Base-by-base conservation (phyloP, 2,329 filamentous ascomycete species). In the Botrytis galanthina region DNA sequence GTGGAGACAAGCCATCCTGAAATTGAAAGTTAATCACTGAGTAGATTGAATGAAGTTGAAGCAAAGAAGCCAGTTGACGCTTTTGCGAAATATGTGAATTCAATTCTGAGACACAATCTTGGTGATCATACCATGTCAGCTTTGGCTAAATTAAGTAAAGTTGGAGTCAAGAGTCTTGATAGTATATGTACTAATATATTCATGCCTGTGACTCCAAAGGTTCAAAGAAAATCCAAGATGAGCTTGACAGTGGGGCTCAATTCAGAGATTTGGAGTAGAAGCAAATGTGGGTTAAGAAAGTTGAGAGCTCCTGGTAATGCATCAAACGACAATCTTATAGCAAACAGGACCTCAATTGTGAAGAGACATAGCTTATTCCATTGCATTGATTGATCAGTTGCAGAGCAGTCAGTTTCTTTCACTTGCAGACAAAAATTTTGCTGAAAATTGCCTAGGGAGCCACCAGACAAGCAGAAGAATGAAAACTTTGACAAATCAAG, bases 401-500 rank as follows among this genome's bases (percentile, higher is more conserved):
- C 14, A 54, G 6, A 29, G 0, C n/a, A 54, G 6, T 4, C 0
- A 51, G 6, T 51, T 2, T n/a, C 4, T 51, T 51, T 29, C n/a
- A 54, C 14, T 54, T 29, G 14, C 3, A 54, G 14, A 18, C 12
- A 54, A 54, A 54, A 14, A 4, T 8, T 29, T 54, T 29, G 12
- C 51, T 18, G n/a, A 54, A 3, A 29, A 16, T 54, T 54, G 14
- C 14, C 7, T 1, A 29, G 14, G 14, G 14, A 54, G 29, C 12
- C 29, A 51, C 9, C 22, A 51, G 26, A 0, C 26, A 51, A 51
- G 16, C 48, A 51, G 6, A 51, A n/a, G 10, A 51, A 51, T 51
- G 1, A n/a, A n/a, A 26, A n/a, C 1, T 3, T 14, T 51, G 48
- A n/a, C 22, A 14, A n/a, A 51, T 9, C 1, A 2, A n/a, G 5